Percentiles rank a stretch among this genome's conserved stretches.
Conservation (phyloP, 371 early-diverging fungal species). For the Batkoa obscura region DNA sequence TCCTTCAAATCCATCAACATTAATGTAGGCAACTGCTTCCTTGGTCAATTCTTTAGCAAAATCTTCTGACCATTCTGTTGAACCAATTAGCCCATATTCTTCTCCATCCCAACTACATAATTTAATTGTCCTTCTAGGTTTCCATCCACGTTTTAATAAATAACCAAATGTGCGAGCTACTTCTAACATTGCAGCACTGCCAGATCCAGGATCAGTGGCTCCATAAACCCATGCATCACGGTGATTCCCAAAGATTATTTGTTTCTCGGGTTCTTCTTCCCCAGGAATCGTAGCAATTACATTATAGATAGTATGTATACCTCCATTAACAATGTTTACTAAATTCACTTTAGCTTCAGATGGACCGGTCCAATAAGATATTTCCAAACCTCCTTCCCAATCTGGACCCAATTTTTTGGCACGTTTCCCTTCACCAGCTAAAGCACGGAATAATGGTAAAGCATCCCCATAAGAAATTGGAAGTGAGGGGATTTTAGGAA, state of each 20-base stretch:
- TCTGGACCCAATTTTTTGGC: not conserved
- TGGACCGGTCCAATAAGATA: not conserved
- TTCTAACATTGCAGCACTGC: not conserved
- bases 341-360: slow-evolving; percentile 2
- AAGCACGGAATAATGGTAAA: not conserved
- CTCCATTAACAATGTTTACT: not conserved
- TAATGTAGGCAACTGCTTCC: slow-evolving; percentile 1
- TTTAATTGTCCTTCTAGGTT: slow-evolving; percentile 1
- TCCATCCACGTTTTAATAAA: not conserved
- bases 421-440: not conserved
- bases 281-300: slow-evolving; percentile 4
- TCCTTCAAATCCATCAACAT: slow-evolving; percentile 3
- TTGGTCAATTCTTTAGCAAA: not conserved
- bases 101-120: slow-evolving; percentile 6
- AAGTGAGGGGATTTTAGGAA: slow-evolving; percentile 4
- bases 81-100: slow-evolving; percentile 4
- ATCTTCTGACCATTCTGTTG: slow-evolving; percentile 2
- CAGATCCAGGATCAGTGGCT: slow-evolving; percentile 1
- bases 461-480: not conserved
- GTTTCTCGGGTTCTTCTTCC: slow-evolving; percentile 1
- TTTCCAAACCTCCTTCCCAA: slow-evolving; percentile 3
- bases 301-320: slow-evolving; percentile 1
- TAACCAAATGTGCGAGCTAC: not conserved
- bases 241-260: slow-evolving; percentile 3
- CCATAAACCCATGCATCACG: slow-evolving; percentile 5